These are phyloP conservation scores for Pseudocercospora ulei DNA, from an alignment of 2,329 filamentous ascomycete genomes.

Conservation along the genomic window DNA sequence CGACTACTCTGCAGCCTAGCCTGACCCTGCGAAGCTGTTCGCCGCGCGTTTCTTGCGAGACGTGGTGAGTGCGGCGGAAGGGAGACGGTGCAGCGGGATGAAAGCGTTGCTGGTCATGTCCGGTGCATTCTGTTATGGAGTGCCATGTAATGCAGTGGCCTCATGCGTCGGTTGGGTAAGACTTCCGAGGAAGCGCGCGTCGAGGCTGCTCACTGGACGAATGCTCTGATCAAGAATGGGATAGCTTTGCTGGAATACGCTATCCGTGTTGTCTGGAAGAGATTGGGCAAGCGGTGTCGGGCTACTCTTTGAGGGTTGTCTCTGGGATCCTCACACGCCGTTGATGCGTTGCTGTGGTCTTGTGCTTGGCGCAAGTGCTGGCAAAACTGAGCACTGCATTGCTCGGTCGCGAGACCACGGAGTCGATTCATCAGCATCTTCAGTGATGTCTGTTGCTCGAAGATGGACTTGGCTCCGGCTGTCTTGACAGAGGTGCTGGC, in stretches of 20 bases:
- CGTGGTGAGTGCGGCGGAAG: slow-evolving; percentile 14
- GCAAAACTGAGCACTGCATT: slow-evolving; percentile 34
- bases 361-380: slow-evolving; percentile 20
- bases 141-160: slow-evolving; percentile 39
- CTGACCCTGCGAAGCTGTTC: slow-evolving; percentile 13
- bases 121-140: slow-evolving; percentile 23
- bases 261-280: slow-evolving; percentile 38
- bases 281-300: slow-evolving; percentile 44
- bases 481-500: slow-evolving; percentile 17
- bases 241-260: slow-evolving; percentile 46
- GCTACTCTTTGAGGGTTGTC: slow-evolving; percentile 42
- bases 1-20: slow-evolving; percentile 49
- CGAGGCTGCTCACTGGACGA: slow-evolving; percentile 60
- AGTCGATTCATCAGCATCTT: slow-evolving; percentile 29
- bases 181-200: slow-evolving; percentile 69
- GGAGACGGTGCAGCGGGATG: slow-evolving; percentile 19
- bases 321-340: slow-evolving; percentile 42
- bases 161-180: slow-evolving; percentile 72
- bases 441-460: slow-evolving; percentile 28
- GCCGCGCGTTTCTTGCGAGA: slow-evolving; percentile 10
- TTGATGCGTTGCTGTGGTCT: slow-evolving; percentile 14
- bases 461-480: slow-evolving; percentile 5
- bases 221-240: slow-evolving; percentile 55
- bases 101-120: slow-evolving; percentile 33
- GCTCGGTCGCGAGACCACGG: slow-evolving; percentile 23